Evolutionary conservation across 2,329 filamentous ascomycete species (phyloP), one percentile per base, ranked within the genome.

Genomic region (Seiridium unicorne): DNA sequence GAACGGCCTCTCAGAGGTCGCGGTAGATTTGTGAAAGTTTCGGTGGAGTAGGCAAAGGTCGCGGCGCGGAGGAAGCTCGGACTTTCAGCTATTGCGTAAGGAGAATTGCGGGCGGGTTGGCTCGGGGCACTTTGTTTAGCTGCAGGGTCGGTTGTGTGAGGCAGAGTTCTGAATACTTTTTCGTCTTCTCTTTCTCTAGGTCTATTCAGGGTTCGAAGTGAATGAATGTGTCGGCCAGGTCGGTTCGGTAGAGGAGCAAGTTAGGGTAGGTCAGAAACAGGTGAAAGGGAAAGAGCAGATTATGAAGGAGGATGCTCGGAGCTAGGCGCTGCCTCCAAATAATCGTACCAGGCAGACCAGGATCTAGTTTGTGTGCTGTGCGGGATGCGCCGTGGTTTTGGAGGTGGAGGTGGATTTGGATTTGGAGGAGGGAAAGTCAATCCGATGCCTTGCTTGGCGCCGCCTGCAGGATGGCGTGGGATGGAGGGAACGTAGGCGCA

Each of bases 341-440:
- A 44, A 44, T 44, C 53, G 36, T 55, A 44, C 36, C 18, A 38
- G 26, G 35, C 10, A 9, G 6, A 36, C 34, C 51, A 38, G 34
- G 34, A 11, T 18, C 18, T 18, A n/a, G 3, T 26, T 55, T 38
- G 53, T 44, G 18, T 8, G 32, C 18, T 38, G 51, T 34, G 36
- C 36, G 53, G 53, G 53, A 44, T 55, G 53, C n/a, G 53, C 53
- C 53, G 34, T 31, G 53, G 46, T 7, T 44, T 44, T 55, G n/a
- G 38, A 35, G 53, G 38, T 42, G 53, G 38, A 44, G 26, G 13
- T 42, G 38, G 38, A 7, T 7, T 13, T 42, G 38, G 13, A 42
- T 42, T 34, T 32, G 18, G 18, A 26, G 7, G 42, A 44, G 47
- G 47, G 47, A 49, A 49, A 49, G 18, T 49, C 47, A 49, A 49